These are phyloP conservation scores for Fusarium sp. DNA, from an alignment of 2,329 filamentous ascomycete genomes.

Conservation along the genomic window DNA sequence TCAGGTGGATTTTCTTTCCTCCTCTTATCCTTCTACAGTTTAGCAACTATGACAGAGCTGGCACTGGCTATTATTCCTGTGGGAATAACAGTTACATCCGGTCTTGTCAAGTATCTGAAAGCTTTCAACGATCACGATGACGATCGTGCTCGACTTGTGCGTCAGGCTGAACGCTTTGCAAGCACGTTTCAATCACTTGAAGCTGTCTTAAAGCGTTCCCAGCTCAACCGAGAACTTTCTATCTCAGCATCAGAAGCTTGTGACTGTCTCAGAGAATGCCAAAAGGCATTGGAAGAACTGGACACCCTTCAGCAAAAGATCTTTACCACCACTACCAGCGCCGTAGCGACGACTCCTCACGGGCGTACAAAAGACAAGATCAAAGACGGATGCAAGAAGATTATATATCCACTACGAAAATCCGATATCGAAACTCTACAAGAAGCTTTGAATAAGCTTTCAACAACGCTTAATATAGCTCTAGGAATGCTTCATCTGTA, in stretches of 20 bases:
- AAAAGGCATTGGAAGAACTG: not conserved
- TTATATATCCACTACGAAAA: not conserved
- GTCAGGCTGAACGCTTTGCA: accelerated
- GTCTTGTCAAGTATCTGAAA: not conserved
- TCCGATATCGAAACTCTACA: accelerated
- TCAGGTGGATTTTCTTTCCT: accelerated
- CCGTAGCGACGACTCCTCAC: accelerated
- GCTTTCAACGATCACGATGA: not conserved
- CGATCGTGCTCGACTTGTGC: not conserved
- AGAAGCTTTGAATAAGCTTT: not conserved
- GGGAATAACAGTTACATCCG: not conserved
- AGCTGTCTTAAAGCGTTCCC: accelerated
- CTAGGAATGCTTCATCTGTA: not conserved
- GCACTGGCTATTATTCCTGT: accelerated
- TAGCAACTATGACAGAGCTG: accelerated
- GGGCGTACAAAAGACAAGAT: not conserved
- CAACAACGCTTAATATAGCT: not conserved
- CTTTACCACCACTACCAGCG: not conserved
- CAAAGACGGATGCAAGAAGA: not conserved
- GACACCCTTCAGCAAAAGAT: not conserved
- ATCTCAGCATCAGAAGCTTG: not conserved
- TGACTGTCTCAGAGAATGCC: accelerated
- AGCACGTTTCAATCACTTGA: not conserved
- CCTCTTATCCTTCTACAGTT: accelerated
- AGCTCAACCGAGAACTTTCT: not conserved